These are phyloP conservation scores for Globisporangium mamillatum DNA, from an alignment of 352 stramenopile species.

Conservation along the genomic window DNA sequence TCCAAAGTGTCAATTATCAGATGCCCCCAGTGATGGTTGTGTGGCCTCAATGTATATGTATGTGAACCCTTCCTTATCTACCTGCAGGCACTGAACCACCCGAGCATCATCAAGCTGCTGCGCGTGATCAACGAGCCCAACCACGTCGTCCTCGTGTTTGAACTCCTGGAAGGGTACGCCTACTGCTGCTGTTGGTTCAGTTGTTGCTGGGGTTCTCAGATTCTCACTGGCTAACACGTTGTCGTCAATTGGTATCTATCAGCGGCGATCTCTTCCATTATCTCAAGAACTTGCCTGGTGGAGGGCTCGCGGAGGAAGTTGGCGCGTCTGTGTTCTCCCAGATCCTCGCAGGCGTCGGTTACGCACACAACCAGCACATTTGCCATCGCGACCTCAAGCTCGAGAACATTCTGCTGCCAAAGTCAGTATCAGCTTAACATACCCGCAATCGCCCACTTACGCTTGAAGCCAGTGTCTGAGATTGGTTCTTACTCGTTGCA, in stretches of 20 bases:
- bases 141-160: constrained; percentile 85
- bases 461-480: not conserved
- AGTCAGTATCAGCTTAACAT: constrained; percentile 27
- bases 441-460: not conserved
- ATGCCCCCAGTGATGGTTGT: too few relatives aligned
- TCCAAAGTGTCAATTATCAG: too few relatives aligned
- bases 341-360: constrained; percentile 75
- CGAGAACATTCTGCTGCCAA: constrained; percentile 85
- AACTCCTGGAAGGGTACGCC: constrained; percentile 75
- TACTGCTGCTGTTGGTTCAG: too few relatives aligned
- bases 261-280: constrained; percentile 86
- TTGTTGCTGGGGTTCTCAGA: too few relatives aligned
- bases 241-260: not conserved
- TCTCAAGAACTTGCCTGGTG: constrained; percentile 51
- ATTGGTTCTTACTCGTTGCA: not conserved
- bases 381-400: constrained; percentile 88
- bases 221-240: not conserved
- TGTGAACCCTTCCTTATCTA: not conserved
- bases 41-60: too few relatives aligned
- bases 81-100: constrained; percentile 71
- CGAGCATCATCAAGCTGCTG: constrained; percentile 86
- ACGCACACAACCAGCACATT: constrained; percentile 89
- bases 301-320: constrained; percentile 61
- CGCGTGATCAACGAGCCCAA: constrained; percentile 84
- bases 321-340: constrained; percentile 66